These are phyloP conservation scores for Vitellaria paradoxa DNA, from an alignment of 179 eudicot species.

Conservation along the genomic window DNA sequence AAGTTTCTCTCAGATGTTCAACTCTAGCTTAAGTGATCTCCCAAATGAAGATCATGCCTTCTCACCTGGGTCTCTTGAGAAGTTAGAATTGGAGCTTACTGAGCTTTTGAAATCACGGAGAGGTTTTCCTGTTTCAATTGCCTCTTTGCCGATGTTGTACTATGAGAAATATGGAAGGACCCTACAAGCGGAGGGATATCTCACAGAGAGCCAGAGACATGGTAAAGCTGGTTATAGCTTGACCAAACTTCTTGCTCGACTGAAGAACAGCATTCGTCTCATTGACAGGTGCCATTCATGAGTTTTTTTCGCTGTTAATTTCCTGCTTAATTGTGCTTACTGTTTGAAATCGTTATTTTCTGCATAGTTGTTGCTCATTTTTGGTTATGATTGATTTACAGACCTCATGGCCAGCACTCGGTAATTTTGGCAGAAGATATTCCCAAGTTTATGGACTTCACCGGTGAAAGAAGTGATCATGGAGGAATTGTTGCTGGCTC, in stretches of 20 bases:
- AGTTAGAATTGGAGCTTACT: constrained; percentile 58
- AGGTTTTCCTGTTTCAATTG: constrained; percentile 70
- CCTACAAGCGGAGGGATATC: constrained; percentile 85
- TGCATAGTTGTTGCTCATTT: neutral
- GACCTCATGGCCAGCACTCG: constrained; percentile 58
- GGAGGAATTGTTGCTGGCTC: constrained; percentile 73
- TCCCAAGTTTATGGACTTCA: constrained; percentile 36
- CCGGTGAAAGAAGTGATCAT: constrained; percentile 59
- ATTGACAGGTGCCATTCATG: constrained; percentile 54
- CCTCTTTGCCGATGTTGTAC: constrained; percentile 81
- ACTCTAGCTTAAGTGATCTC: constrained; percentile 29
- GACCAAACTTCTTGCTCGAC: constrained; percentile 80
- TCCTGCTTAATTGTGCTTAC: neutral
- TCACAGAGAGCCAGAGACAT: constrained; percentile 91
- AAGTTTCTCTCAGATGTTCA: constrained; percentile 30
- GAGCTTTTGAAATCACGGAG: constrained; percentile 65
- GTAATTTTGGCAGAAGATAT: constrained; percentile 43
- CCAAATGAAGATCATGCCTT: constrained; percentile 45
- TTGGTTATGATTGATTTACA: constrained; percentile 10
- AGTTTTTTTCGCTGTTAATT: neutral
- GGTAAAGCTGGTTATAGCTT: constrained; percentile 87
- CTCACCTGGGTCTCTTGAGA: constrained; percentile 54
- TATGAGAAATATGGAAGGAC: constrained; percentile 63
- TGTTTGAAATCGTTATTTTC: neutral
- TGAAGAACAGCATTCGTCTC: constrained; percentile 61